phyloP scores from a whole-genome alignment of 371 early-diverging fungal species.

The Catenaria anguillulae region DNA sequence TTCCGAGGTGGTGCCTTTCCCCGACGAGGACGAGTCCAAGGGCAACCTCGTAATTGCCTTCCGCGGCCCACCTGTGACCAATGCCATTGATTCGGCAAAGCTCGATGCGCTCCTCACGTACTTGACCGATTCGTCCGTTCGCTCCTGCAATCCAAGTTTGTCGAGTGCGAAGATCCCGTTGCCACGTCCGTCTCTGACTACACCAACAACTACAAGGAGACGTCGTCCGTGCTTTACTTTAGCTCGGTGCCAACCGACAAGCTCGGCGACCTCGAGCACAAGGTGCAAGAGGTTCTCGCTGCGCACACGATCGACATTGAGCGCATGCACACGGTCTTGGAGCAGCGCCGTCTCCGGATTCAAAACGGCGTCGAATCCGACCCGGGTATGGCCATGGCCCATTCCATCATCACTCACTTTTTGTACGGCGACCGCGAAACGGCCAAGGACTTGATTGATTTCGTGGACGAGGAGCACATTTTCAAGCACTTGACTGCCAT shows the following conservation, averaged over 20 bases:
- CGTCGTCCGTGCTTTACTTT: constrained; percentile 19
- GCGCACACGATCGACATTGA: constrained; percentile 32
- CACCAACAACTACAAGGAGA: not conserved
- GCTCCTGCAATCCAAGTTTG: constrained; percentile 45
- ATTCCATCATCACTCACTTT: not conserved
- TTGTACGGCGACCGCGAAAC: not conserved
- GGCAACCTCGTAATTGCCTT: not conserved
- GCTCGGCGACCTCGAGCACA: constrained; percentile 30
- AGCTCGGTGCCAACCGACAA: constrained; percentile 48
- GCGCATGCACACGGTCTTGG: constrained; percentile 41
- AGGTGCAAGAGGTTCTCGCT: constrained; percentile 30
- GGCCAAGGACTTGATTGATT: not conserved
- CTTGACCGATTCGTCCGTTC: constrained; percentile 52
- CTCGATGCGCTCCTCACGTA: constrained; percentile 27
- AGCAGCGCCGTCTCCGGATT: constrained; percentile 30
- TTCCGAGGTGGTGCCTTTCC: constrained; percentile 38
- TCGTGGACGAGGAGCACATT: not conserved
- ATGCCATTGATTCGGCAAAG: constrained; percentile 10
- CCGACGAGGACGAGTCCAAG: constrained; percentile 54
- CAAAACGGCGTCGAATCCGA: constrained; percentile 22
- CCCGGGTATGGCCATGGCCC: not conserved
- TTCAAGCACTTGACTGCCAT: not conserved
- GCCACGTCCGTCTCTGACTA: constrained; percentile 31
- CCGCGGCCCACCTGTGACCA: not conserved
- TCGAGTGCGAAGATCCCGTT: constrained; percentile 48